These are phyloP conservation scores for Aspergillus uvarum DNA, from an alignment of 2,329 filamentous ascomycete genomes.

Conservation along the genomic window DNA sequence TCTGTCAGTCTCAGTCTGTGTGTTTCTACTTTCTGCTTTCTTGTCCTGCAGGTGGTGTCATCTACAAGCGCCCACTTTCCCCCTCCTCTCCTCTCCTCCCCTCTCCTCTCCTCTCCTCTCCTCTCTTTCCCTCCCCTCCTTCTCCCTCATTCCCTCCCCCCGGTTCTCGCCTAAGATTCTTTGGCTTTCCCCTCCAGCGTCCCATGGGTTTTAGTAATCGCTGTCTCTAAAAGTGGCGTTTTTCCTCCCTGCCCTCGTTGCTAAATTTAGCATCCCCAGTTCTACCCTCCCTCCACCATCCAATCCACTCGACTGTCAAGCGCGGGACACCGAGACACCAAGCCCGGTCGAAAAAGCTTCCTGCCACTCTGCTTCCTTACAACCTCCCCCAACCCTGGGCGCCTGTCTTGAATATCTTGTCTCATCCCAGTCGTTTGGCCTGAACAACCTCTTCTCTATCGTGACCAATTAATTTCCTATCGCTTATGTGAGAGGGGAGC, in stretches of 20 bases:
- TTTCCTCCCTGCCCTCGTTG: slow-evolving; percentile 21
- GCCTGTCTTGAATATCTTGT: slow-evolving; percentile 8
- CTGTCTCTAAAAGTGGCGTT: slow-evolving; percentile 29
- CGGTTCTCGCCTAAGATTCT: neutral
- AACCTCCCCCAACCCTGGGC: slow-evolving; percentile 17
- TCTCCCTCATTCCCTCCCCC: slow-evolving; percentile 2
- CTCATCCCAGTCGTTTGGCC: slow-evolving; percentile 14
- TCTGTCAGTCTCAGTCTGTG: neutral
- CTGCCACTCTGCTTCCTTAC: slow-evolving; percentile 10
- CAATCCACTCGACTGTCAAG: slow-evolving; percentile 16
- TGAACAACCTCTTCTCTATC: slow-evolving; percentile 11
- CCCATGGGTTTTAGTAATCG: slow-evolving; percentile 15
- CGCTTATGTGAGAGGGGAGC: slow-evolving; percentile 2
- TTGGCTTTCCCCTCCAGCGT: slow-evolving; percentile 4
- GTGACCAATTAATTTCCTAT: slow-evolving; percentile 2
- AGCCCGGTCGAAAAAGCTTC: slow-evolving; percentile 16
- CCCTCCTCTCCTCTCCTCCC: slow-evolving; percentile 1
- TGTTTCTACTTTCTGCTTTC: slow-evolving; percentile 2
- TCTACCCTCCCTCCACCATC: slow-evolving; percentile 18
- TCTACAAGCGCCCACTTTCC: slow-evolving; percentile 17
- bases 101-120: slow-evolving; percentile 3
- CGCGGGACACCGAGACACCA: slow-evolving; percentile 15
- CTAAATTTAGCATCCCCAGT: slow-evolving; percentile 38
- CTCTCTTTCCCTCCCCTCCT: neutral
- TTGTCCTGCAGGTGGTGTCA: slow-evolving; percentile 11